A percentile compares a stretch with the other conserved stretches of the same genome.
phyloP scores from a whole-genome alignment of 1,284 basidiomycete species.

The Tilletia setariae region DNA sequence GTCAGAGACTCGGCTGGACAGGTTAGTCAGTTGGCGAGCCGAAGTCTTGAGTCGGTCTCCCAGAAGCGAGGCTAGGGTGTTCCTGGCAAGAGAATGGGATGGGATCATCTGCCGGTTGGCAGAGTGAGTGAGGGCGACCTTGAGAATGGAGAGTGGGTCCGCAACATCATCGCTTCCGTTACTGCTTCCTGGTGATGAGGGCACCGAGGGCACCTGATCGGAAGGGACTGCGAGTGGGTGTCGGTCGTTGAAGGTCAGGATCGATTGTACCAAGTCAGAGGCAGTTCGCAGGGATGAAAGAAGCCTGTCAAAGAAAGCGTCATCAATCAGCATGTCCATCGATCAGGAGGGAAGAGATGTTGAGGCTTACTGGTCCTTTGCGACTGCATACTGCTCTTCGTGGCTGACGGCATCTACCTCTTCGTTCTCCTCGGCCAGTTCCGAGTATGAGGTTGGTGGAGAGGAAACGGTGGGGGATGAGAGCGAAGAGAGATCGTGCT shows the following conservation, averaged over 20 bases:
- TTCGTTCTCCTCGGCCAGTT: background rate
- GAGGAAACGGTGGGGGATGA: background rate
- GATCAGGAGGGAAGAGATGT: no score
- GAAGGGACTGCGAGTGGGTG: conserved; percentile 14
- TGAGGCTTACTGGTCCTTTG: background rate
- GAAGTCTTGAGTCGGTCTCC: conserved; percentile 79
- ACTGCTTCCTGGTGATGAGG: background rate
- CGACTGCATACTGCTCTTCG: conserved; percentile 10
- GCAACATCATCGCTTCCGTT: background rate
- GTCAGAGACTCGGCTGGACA: conserved; percentile 82
- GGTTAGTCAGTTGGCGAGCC: conserved; percentile 75
- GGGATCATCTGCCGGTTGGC: background rate
- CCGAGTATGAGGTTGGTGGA: background rate
- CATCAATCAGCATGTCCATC: background rate
- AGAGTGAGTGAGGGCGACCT: conserved; percentile 12
- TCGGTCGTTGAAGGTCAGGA: conserved; percentile 13
- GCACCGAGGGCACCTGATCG: background rate
- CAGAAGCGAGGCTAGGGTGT: conserved; percentile 85
- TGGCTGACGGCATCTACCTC: background rate
- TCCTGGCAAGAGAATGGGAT: conserved; percentile 76
- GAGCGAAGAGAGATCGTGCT: background rate
- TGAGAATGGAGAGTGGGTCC: conserved; percentile 9
- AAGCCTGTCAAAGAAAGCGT: background rate
- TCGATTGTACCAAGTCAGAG: background rate
- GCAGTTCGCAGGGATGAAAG: conserved; percentile 3